Conservation (phyloP, 2,329 filamentous ascomycete genomes). For the Albifimbria verrucaria region DNA sequence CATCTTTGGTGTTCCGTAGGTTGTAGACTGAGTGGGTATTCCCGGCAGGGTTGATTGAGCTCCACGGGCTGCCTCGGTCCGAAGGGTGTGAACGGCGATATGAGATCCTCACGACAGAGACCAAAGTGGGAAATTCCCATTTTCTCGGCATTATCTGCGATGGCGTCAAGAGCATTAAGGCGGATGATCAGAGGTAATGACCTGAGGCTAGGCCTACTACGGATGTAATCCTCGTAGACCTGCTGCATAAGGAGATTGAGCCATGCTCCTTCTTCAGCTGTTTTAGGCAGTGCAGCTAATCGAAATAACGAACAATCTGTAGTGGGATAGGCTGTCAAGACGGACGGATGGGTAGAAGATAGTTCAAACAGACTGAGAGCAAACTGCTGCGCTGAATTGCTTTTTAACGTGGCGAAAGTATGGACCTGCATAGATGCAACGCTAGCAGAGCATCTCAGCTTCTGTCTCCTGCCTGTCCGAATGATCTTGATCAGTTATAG, state of each 20-base stretch:
- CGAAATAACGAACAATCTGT: no score
- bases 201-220: slow-evolving; percentile 10
- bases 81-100: slow-evolving; percentile 4
- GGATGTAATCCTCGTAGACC: slow-evolving; percentile 13
- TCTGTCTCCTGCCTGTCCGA: neutral
- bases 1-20: slow-evolving; percentile 14
- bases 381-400: no score
- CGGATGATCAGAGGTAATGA: slow-evolving; percentile 16
- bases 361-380: no score
- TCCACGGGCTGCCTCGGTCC: neutral
- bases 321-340: no score
- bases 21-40: neutral
- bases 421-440: no score
- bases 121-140: slow-evolving; percentile 1
- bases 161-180: slow-evolving; percentile 16
- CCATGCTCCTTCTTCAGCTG: slow-evolving; percentile 7
- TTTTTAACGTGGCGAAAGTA: no score
- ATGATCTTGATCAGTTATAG: neutral
- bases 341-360: no score
- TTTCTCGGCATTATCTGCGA: slow-evolving; percentile 2
- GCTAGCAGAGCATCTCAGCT: no score
- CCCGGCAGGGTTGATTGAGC: neutral
- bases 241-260: slow-evolving; percentile 10
- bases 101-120: slow-evolving; percentile 6
- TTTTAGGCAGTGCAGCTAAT: no score